Base-by-base conservation (phyloP, 208 protist genomes). In the Crithidia acanthocephali region DNA sequence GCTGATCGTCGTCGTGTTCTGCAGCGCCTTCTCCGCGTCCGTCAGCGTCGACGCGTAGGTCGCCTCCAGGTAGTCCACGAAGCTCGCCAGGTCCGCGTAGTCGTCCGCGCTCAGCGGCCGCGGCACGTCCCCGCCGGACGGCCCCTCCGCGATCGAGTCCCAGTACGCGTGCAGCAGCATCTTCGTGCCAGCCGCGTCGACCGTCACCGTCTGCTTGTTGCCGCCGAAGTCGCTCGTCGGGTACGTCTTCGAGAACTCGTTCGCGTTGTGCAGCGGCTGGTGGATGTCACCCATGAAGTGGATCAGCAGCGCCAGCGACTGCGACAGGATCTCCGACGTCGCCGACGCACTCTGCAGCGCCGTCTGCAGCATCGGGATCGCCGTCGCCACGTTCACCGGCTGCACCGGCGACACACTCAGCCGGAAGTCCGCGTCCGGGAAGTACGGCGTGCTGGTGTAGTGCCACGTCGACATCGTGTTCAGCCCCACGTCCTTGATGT, bases 261-360 rank as follows among this genome's bases (percentile, higher is more conserved):
- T 72, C 5, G 59, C 62, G 63, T 75, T 68, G 77, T 90, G 85
- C 28, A 76, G 51, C n/a, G 71, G 62, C 62, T 69, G 62, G 71
- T 70, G 71, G 42, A 76, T 64, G 40, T 91, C 85, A 32, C 85
- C 85, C 55, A 80, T 72, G 53, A 87, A 86, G 79, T 90, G 85
- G 45, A 86, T 63, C 30, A 88, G 47, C 53, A 88, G 76, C 22
- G 60, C 72, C 20, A 87, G 40, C 0, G 81, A 59, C 27, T 68
- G 47, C 28, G 40, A 28, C 25, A 76, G 47, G 32, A 47, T 65
- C 5, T 61, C 62, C 6, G 57, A 42, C 23, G 44, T 70, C 1
- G 62, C 35, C 13, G 9, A 27, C 9, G 40, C 0, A 1, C 28
- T 57, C 50, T 68, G 32, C 22, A 87, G 35, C 4, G 76, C 76